These are phyloP conservation scores for Juncus effusus DNA, from an alignment of 176 grass and related monocot species.

Conservation along the genomic window DNA sequence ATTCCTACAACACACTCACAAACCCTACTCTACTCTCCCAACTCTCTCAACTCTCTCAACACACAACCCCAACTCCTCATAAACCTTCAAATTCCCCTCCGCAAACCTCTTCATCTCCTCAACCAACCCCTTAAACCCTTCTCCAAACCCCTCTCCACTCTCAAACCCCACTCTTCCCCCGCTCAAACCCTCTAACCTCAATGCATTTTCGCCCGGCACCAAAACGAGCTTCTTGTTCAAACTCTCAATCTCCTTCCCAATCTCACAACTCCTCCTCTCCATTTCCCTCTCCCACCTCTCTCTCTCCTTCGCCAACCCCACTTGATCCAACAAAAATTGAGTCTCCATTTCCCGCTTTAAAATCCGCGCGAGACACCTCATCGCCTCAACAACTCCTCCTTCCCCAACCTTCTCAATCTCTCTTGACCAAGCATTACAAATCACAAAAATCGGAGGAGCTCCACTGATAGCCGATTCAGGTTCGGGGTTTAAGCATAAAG, in stretches of 20 bases:
- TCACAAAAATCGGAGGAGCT: conserved; percentile 65
- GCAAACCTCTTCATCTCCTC: conserved; percentile 51
- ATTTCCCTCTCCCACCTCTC: conserved; percentile 57
- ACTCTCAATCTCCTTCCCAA: conserved; percentile 57
- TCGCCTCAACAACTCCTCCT: conserved; percentile 52
- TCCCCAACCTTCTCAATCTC: conserved; percentile 64
- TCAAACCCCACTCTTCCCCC: conserved; percentile 32
- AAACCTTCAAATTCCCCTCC: conserved; percentile 43
- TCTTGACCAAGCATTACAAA: conserved; percentile 84
- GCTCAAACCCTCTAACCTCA: conserved; percentile 22
- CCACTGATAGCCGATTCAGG: conserved; percentile 50
- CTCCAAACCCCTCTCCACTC: conserved; percentile 36
- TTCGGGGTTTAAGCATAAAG: conserved; percentile 56
- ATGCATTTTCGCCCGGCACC: conserved; percentile 35
- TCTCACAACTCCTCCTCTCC: conserved; percentile 49
- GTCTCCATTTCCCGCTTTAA: conserved; percentile 49
- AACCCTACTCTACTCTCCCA: not conserved
- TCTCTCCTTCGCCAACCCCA: conserved; percentile 40
- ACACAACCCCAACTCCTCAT: conserved; percentile 40
- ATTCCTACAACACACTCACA: not conserved
- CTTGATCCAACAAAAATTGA: conserved; percentile 43
- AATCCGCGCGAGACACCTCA: conserved; percentile 55
- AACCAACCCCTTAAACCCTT: conserved; percentile 44
- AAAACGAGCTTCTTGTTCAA: conserved; percentile 65
- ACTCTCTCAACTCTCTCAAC: conserved; percentile 31